phyloP scores from a whole-genome alignment of 148 eudicot genomes.

The Spergularia marina region DNA sequence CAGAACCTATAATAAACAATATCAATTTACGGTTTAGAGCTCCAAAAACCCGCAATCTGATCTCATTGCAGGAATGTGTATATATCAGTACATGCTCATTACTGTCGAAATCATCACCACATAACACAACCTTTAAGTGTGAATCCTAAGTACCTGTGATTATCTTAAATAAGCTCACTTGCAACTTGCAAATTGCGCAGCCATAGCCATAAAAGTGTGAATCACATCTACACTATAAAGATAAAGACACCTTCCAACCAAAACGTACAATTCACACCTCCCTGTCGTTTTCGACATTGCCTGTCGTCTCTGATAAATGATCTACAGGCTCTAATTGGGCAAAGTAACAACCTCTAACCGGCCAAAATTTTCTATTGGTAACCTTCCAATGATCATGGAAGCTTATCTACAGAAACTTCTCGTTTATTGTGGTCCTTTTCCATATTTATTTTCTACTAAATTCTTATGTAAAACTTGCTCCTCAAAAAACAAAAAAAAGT shows the following conservation, averaged over 20 bases:
- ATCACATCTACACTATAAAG: not conserved
- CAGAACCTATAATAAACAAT: slow-evolving; percentile 48
- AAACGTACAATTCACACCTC: not conserved
- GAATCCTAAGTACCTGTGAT: not conserved
- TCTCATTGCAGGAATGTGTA: no score
- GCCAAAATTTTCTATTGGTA: slow-evolving; percentile 27
- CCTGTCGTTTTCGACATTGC: not conserved
- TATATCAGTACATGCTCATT: no score
- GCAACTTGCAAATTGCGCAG: no score
- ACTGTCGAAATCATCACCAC: not conserved
- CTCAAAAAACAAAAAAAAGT: not conserved
- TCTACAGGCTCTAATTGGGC: slow-evolving; percentile 8
- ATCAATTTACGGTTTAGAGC: not conserved
- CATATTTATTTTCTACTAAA: not conserved
- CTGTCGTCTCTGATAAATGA: not conserved
- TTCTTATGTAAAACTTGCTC: not conserved
- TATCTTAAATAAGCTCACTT: no score
- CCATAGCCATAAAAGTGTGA: slow-evolving; percentile 7
- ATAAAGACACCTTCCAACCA: slow-evolving; percentile 1
- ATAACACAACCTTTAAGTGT: not conserved
- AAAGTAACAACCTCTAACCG: slow-evolving; percentile 22
- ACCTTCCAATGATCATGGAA: slow-evolving; percentile 1
- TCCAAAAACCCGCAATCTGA: not conserved
- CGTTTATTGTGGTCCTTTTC: slow-evolving; percentile 20
- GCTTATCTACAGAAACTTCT: slow-evolving; percentile 5